Evolutionary conservation across 805 yeast species (phyloP).

Genomic region (Zygoascus bituminiphila): DNA sequence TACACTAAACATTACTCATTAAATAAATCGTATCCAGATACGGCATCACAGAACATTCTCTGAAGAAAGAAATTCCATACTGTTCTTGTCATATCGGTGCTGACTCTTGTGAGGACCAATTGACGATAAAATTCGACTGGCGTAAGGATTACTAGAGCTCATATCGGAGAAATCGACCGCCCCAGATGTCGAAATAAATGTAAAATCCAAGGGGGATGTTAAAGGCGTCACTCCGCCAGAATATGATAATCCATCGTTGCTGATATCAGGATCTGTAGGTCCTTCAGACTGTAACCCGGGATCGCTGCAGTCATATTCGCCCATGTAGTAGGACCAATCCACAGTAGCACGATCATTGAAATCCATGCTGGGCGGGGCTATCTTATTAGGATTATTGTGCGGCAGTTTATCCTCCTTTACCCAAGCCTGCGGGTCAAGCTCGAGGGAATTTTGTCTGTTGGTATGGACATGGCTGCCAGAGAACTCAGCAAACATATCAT

Average conservation of each 20-base stretch:
- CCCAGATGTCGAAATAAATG: background rate
- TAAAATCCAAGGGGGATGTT: background rate
- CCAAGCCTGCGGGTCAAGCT: background rate
- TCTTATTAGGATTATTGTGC: background rate
- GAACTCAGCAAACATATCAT: background rate
- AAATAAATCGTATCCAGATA: background rate
- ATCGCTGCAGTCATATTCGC: background rate
- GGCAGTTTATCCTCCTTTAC: too few species aligned
- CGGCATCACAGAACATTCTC: background rate
- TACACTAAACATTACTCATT: background rate
- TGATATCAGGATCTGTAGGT: background rate
- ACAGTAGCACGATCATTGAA: background rate
- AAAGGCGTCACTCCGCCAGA: background rate
- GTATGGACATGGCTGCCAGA: background rate
- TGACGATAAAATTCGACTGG: background rate
- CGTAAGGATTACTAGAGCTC: background rate
- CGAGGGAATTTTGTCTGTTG: background rate
- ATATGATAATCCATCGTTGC: background rate
- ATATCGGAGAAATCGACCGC: background rate
- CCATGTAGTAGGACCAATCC: slow-evolving; percentile 2
- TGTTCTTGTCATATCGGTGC: background rate
- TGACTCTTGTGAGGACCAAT: background rate
- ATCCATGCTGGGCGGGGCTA: background rate
- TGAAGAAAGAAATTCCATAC: background rate
- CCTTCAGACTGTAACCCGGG: too few species aligned